Base-by-base conservation (phyloP, 2,329 filamentous ascomycete species). In the Drechmeria coniospora region DNA sequence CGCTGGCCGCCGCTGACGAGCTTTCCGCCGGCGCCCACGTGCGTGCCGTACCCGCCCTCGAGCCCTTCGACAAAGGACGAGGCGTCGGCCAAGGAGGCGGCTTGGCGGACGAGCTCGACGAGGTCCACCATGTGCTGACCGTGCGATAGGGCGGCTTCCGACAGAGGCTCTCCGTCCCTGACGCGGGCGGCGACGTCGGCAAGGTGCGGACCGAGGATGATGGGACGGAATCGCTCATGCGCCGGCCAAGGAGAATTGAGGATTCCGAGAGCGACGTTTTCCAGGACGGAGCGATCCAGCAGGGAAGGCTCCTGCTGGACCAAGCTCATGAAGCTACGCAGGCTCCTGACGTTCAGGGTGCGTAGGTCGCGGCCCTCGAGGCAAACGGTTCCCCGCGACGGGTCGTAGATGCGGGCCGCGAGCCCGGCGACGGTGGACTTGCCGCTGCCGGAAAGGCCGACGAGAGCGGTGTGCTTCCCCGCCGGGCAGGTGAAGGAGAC, bases 1-100 rank as follows among this genome's bases (percentile, higher is more conserved):
- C 66, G 61, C 40, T 76, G 70, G 1, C 70, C 70, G 29, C 70
- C 69, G 26, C 63, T 69, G 18, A 74, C 53, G 5, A 69, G 54
- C 20, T 58, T 61, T 15, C 68, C 68, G 8, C 55, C 57, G 6
- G 58, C 54, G 3, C 71, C 70, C 2, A 72, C 63, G 4, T 57
- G 43, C 1, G 65, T 67, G 20, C 55, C 59, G 11, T 67, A 63
- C 0, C 70, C 69, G 22, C 63, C 49, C 26, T 73, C 61, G 3
- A 70, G 58, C 2, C 47, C 51, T 23, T 56, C 50, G 37, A 71
- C 71, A 41, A 74, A 78, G 9, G 41, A 42, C 27, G 58, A 53
- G 1, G 68, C 74, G 45, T 78, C 71, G 1, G 74, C 73, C 16
- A 74, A 54, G 9, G 49, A 52, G 3, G 69, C 63, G 13, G 73